Percentiles rank a stretch among this genome's conserved stretches.
Evolutionary conservation across 1,284 basidiomycete genomes (phyloP).

Genomic region (Moesziomyces antarcticus): DNA sequence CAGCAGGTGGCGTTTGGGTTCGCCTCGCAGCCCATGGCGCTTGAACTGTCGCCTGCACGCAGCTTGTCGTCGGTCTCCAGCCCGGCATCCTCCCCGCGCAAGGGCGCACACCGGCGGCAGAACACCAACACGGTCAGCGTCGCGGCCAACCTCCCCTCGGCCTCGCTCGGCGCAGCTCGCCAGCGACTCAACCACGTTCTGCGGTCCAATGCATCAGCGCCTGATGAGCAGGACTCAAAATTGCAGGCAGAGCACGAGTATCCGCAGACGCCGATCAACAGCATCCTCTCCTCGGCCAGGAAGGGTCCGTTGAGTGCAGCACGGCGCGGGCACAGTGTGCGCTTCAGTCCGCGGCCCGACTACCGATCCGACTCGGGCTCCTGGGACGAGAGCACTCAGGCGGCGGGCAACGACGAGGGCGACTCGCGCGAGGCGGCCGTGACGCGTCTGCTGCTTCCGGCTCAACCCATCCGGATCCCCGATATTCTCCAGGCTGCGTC

Average conservation of each 20-base stretch:
- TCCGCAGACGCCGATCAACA: constrained; percentile 21
- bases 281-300: constrained; percentile 22
- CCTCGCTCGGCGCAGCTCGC: constrained; percentile 21
- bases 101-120: constrained; percentile 37
- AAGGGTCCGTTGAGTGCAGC: constrained; percentile 16
- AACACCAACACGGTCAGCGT: constrained; percentile 37
- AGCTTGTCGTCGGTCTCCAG: constrained; percentile 17
- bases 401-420: background rate
- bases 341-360: constrained; percentile 46
- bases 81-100: constrained; percentile 42
- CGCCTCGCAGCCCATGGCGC: constrained; percentile 36
- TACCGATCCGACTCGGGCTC: constrained; percentile 48
- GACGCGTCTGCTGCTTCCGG: constrained; percentile 13
- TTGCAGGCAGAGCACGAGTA: background rate
- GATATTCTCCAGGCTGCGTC: constrained; percentile 17
- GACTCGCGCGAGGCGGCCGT: constrained; percentile 14
- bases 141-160: constrained; percentile 11
- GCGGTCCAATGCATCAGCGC: background rate
- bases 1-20: constrained; percentile 19
- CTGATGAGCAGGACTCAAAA: background rate
- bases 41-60: constrained; percentile 30
- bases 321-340: constrained; percentile 27
- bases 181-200: constrained; percentile 20
- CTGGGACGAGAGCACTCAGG: constrained; percentile 35
- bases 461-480: constrained; percentile 22